Evolutionary conservation across 352 stramenopile species (phyloP), one percentile per base, ranked within the genome.

Genomic region (Phytopythium litorale): DNA sequence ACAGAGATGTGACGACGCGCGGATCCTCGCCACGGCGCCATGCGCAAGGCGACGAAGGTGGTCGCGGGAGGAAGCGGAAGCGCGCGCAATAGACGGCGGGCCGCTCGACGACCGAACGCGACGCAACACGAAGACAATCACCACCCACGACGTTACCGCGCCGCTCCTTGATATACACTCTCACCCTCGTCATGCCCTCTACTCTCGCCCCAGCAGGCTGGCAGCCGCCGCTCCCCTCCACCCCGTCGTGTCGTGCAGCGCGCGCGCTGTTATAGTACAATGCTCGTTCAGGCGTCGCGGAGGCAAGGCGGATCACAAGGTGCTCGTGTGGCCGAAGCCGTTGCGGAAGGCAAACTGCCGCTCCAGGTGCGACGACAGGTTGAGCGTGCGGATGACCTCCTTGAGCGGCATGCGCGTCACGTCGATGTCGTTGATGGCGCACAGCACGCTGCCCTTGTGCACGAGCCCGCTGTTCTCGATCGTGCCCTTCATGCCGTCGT

Each of bases 401-500:
- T 76, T 76, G 35, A 89, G 70, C 59, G 79, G 70, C 70, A 89
- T 81, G 49, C 64, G 68, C 56, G 76, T 75, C 52, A 94, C 81
- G 62, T 91, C 84, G 12, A 88, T 79, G 65, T 89, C 79, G 72
- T 94, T 90, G 72, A 94, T 91, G 37, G 81, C 78, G 43, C 78
- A 88, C 42, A 94, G 65, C 46, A 85, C 73, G 54, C 79, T 91
- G 54, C 85, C 85, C 58, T 75, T 79, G 32, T 68, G 63, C 21
- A 94, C 75, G 40, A 92, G 73, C 9, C 65, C 71, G 58, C 77
- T 86, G 69, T 89, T 88, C 69, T 94, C 85, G 59, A 94, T 91
- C 13, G 81, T 79, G 37, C 84, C 80, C 61, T 88, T 88, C 12
- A 71, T 64, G 33, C 83, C 82, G 64, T 91, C 75, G 61, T 79